Evolutionary conservation across 176 grass and related monocot genomes (phyloP).

Genomic region (Aegilops speltoides): DNA sequence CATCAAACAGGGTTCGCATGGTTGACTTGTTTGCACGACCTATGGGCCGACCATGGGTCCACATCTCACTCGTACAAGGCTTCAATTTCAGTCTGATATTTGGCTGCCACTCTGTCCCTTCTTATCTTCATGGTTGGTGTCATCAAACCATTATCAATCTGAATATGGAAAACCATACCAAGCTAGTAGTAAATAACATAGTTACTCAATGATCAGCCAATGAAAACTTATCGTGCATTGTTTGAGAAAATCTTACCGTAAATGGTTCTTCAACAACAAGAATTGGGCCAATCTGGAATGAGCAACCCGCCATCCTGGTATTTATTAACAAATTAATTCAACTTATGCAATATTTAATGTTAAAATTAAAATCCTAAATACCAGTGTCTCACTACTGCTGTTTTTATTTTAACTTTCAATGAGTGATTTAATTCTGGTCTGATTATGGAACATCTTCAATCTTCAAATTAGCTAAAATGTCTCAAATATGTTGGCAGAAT

Average conservation of each 20-base stretch:
- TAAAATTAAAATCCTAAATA: not conserved
- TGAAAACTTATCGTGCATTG: constrained; percentile 41
- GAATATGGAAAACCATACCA: constrained; percentile 5
- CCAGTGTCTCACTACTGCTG: not conserved
- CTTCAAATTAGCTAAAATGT: not conserved
- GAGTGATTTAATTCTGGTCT: not conserved
- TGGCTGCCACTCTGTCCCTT: constrained; percentile 63
- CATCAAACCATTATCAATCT: constrained; percentile 94
- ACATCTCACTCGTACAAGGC: constrained; percentile 50
- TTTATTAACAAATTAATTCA: constrained; percentile 17
- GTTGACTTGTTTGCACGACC: not conserved
- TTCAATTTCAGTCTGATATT: constrained; percentile 61
- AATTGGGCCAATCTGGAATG: constrained; percentile 78
- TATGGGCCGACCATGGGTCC: not conserved
- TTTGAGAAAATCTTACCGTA: constrained; percentile 47
- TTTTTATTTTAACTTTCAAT: not conserved
- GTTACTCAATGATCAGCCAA: not conserved
- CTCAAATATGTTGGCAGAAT: not conserved
- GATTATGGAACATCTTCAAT: not conserved
- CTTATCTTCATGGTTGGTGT: constrained; percentile 94
- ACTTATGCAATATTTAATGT: not conserved
- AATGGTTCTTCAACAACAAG: constrained; percentile 74
- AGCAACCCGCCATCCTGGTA: constrained; percentile 59
- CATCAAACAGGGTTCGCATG: not conserved
- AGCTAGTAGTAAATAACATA: not conserved